phyloP scores from a whole-genome alignment of 1,284 basidiomycete species.

The Somion occarium region DNA sequence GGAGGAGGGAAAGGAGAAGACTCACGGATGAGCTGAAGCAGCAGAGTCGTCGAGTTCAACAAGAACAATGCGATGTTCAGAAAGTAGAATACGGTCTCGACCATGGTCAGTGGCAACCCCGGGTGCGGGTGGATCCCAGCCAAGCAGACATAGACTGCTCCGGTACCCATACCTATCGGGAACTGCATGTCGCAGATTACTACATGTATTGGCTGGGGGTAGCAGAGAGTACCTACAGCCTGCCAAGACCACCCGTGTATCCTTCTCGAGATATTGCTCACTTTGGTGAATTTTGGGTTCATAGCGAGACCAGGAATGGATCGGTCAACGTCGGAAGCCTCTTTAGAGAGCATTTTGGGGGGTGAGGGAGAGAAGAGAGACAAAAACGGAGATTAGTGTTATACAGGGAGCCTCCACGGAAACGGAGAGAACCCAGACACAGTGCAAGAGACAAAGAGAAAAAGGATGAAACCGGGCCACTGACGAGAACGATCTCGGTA shows the following conservation, averaged over 20 bases:
- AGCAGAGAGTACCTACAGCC: constrained; percentile 31
- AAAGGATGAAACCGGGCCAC: no score
- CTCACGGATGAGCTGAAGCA: constrained; percentile 39
- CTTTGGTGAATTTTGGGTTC: not conserved
- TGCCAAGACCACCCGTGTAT: constrained; percentile 50
- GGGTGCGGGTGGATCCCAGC: constrained; percentile 35
- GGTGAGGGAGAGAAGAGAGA: not conserved
- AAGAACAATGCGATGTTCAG: constrained; percentile 40
- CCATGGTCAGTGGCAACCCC: constrained; percentile 21
- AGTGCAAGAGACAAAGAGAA: no score
- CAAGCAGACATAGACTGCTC: constrained; percentile 42
- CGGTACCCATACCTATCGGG: constrained; percentile 46
- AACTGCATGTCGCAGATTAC: constrained; percentile 26
- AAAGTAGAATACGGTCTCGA: constrained; percentile 43
- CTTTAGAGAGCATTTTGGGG: not conserved
- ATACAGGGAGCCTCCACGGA: not conserved
- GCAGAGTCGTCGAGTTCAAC: constrained; percentile 36
- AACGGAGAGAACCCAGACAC: not conserved
- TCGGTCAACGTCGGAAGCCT: not conserved
- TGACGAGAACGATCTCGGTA: no score
- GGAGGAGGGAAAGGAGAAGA: not conserved
- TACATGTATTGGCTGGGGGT: no score
- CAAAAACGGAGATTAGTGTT: not conserved
- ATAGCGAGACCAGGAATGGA: not conserved
- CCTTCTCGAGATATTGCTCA: constrained; percentile 24